Evolutionary conservation across 2,329 filamentous ascomycete species (phyloP), one percentile per base, ranked within the genome.

Genomic region (Colletotrichum siamense): DNA sequence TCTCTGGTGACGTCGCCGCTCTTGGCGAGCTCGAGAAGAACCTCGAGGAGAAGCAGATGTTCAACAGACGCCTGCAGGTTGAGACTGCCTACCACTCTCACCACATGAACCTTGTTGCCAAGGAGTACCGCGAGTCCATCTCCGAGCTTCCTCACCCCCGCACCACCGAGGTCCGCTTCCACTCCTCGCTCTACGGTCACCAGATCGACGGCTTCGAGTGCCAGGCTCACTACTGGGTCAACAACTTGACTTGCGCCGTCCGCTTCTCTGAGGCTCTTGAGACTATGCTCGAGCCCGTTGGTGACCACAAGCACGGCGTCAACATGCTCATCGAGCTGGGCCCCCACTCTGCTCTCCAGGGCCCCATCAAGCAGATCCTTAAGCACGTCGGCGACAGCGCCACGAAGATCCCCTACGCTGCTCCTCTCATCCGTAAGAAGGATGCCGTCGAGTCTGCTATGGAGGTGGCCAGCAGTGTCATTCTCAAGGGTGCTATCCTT

Each of bases 21-120:
- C 68, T 78, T 18, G 83, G 83, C 71, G 83, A 81, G 69, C 71
- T 84, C 13, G 85, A 81, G 3, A 77, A 78, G 8, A 80, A 81
- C 49, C 77, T 88, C 18, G 84, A 88, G 62, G 82, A 74, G 16
- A 74, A 77, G 71, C 71, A 74, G 55, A 80, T 88, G 18, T 91
- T 91, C 80, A 87, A 88, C 74, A 85, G 87, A 39, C 87, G 87
- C 30, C 84, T 91, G 5, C 84, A 86, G 8, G 87, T 91, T 6
- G 86, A 89, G 18, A 86, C 88, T 18, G 89, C 89, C 1, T 91
- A 91, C 63, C 90, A 91, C 80, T 91, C 89, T 0, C 84, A 87
- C 44, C 88, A 90, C 77, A 91, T 91, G 89, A 85, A 88, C 65
- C 81, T 86, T 3, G 83, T 90, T 2, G 87, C 89, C 2, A 70